These are phyloP conservation scores for Plasmodium vivax DNA, from an alignment of 169 alveolate species.

Conservation along the genomic window DNA sequence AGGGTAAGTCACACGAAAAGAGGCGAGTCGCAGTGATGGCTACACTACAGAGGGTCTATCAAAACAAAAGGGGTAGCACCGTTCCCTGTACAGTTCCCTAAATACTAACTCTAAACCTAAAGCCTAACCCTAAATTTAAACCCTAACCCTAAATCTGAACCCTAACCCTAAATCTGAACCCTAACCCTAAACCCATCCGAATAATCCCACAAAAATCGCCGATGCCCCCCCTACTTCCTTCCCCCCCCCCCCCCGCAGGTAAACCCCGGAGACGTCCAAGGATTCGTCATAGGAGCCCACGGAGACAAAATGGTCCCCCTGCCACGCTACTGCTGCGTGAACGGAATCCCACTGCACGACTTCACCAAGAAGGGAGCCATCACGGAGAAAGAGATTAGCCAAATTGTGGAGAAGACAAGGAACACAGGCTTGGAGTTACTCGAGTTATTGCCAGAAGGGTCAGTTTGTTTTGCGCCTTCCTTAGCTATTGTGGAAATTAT, in stretches of 20 bases:
- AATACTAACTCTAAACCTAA: too few species aligned
- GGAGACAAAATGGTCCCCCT: slow-evolving; percentile 85
- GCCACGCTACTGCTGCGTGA: slow-evolving; percentile 81
- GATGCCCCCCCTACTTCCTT: background rate
- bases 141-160: too few species aligned
- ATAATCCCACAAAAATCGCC: too few species aligned
- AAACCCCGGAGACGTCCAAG: slow-evolving; percentile 83
- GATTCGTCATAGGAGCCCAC: slow-evolving; percentile 87
- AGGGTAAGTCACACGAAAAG: slow-evolving; percentile 9
- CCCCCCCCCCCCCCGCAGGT: slow-evolving; percentile 71
- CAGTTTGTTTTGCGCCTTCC: slow-evolving; percentile 86
- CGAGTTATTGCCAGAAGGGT: slow-evolving; percentile 80
- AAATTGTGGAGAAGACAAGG: slow-evolving; percentile 81
- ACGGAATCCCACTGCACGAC: slow-evolving; percentile 84
- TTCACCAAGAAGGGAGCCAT: slow-evolving; percentile 80
- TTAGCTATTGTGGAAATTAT: slow-evolving; percentile 83
- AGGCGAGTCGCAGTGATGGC: background rate
- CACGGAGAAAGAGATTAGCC: slow-evolving; percentile 77
- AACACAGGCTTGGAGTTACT: slow-evolving; percentile 81
- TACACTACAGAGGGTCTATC: background rate
- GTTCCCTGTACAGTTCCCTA: too few species aligned
- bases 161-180: background rate
- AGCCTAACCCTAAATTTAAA: too few species aligned
- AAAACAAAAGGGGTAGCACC: too few species aligned
- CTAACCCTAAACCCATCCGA: background rate